Percentiles rank a stretch among this genome's conserved stretches.
phyloP scores from a whole-genome alignment of 306 rosid species.

The Vicia faba region DNA sequence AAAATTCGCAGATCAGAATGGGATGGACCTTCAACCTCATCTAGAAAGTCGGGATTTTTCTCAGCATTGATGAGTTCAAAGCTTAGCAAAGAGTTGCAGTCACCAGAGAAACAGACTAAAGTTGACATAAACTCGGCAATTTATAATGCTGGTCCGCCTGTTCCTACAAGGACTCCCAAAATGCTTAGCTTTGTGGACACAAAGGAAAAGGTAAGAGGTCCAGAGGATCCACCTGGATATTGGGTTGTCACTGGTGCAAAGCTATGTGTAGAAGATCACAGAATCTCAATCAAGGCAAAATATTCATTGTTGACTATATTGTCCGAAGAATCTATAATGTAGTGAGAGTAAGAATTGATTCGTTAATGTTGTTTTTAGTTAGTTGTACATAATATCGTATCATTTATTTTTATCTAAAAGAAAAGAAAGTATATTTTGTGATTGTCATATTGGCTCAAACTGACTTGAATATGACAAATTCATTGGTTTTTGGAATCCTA shows the following conservation, averaged over 20 bases:
- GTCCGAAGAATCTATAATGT: slow-evolving; percentile 56
- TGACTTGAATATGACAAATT: slow-evolving; percentile 29
- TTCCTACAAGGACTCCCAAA: slow-evolving; percentile 63
- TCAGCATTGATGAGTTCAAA: slow-evolving; percentile 74
- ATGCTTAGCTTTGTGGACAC: slow-evolving; percentile 71
- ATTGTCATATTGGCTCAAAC: slow-evolving; percentile 31
- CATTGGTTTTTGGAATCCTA: slow-evolving; percentile 11
- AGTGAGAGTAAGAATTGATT: slow-evolving; percentile 22
- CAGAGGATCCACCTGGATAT: slow-evolving; percentile 81
- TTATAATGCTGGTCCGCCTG: slow-evolving; percentile 75
- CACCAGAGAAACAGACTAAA: slow-evolving; percentile 53
- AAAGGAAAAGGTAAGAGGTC: slow-evolving; percentile 78
- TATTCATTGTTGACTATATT: slow-evolving; percentile 78
- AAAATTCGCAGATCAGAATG: slow-evolving; percentile 77
- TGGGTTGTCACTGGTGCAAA: slow-evolving; percentile 95
- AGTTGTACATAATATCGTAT: slow-evolving; percentile 49
- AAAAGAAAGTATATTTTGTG: slow-evolving; percentile 15
- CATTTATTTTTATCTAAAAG: slow-evolving; percentile 27
- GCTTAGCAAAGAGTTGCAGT: slow-evolving; percentile 59
- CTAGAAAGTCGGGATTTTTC: slow-evolving; percentile 77
- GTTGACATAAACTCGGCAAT: slow-evolving; percentile 80
- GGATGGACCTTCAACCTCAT: slow-evolving; percentile 71
- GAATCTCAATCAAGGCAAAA: slow-evolving; percentile 75
- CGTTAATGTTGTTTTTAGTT: slow-evolving; percentile 20
- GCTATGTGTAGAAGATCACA: slow-evolving; percentile 66